A percentile compares a stretch with the other conserved stretches of the same genome.
phyloP scores from a whole-genome alignment of 345 rosid genomes.

The Citrus inodora region DNA sequence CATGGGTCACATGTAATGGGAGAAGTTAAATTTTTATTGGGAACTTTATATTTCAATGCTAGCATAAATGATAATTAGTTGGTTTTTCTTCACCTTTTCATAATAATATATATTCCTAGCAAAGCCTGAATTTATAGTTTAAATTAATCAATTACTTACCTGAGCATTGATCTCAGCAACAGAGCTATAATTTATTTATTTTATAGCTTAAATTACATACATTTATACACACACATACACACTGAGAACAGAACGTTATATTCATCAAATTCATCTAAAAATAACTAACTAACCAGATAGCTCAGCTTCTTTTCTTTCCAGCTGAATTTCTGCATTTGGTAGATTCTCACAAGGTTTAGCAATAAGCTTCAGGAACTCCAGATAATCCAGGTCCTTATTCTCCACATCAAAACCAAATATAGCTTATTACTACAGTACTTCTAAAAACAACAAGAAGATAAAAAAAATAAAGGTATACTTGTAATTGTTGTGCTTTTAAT shows the following conservation, averaged over 20 bases:
- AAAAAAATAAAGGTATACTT: neutral
- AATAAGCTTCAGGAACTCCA: slow-evolving; percentile 60
- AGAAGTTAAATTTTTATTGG: neutral
- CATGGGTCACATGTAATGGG: neutral
- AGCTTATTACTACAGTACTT: neutral
- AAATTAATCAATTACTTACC: slow-evolving; percentile 27
- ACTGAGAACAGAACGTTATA: no score
- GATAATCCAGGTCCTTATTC: slow-evolving; percentile 52
- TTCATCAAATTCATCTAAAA: neutral
- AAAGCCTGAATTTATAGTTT: neutral
- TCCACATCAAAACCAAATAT: neutral
- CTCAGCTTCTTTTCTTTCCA: slow-evolving; percentile 69
- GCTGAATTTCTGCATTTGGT: slow-evolving; percentile 56
- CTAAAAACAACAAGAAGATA: neutral
- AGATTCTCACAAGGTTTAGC: slow-evolving; percentile 61
- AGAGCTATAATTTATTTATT: no score
- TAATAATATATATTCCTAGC: no score
- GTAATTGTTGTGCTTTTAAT: no score
- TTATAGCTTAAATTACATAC: no score
- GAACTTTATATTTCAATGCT: neutral
- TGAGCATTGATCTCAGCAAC: no score
- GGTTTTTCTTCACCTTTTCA: no score
- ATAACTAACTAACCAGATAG: slow-evolving; percentile 41
- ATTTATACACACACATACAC: no score
- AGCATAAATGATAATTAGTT: no score